These are phyloP conservation scores for Pichia sporocuriosa DNA, from an alignment of 805 yeast species.

Conservation along the genomic window DNA sequence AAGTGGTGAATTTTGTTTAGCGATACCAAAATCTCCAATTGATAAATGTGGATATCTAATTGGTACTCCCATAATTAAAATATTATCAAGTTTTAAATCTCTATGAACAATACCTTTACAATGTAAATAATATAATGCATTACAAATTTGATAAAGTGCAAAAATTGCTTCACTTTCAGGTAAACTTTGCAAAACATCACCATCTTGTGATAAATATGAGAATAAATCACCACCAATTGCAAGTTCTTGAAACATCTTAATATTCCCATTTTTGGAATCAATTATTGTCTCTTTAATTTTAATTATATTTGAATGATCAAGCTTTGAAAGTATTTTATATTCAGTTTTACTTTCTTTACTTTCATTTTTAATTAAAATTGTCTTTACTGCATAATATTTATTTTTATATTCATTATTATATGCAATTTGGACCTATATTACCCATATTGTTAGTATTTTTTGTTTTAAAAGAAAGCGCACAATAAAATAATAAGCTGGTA, in stretches of 20 bases:
- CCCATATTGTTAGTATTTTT: conserved; percentile 10
- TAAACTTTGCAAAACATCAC: conserved; percentile 32
- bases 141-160: conserved; percentile 48
- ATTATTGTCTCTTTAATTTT: conserved; percentile 64
- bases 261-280: conserved; percentile 69
- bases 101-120: conserved; percentile 51
- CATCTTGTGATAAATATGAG: conserved; percentile 75
- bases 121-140: conserved; percentile 53
- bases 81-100: conserved; percentile 63
- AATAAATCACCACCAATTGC: conserved; percentile 96
- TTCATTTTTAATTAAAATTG: conserved; percentile 19
- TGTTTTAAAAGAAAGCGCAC: too few relatives aligned
- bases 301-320: conserved; percentile 88
- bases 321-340: conserved; percentile 48
- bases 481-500: too few relatives aligned
- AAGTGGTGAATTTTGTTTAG: conserved; percentile 21
- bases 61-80: conserved; percentile 49
- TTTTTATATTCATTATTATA: conserved; percentile 16
- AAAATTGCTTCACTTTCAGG: conserved; percentile 50
- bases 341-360: conserved; percentile 32
- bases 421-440: conserved; percentile 29
- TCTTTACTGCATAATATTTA: conserved; percentile 44
- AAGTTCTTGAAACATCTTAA: conserved; percentile 87
- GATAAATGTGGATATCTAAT: conserved; percentile 46
- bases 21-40: conserved; percentile 63